A percentile compares a stretch with the other conserved stretches of the same genome.
Evolutionary conservation across 2,329 filamentous ascomycete genomes (phyloP).

Genomic region (Fusarium pininemorale): DNA sequence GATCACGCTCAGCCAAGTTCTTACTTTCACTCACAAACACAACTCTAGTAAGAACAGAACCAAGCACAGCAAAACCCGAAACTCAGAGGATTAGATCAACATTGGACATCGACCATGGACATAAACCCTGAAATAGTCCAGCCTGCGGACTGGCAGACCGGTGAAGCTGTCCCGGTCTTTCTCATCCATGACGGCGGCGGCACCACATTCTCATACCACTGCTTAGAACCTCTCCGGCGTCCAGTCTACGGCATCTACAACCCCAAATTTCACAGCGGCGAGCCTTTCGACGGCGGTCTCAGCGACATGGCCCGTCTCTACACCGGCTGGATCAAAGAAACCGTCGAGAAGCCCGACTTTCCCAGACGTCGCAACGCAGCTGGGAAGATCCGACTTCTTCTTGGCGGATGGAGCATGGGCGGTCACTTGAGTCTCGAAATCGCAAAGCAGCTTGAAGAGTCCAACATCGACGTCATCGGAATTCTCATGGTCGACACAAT

Average conservation of each 20-base stretch:
- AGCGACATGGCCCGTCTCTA: slow-evolving; percentile 65
- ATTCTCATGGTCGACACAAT: slow-evolving; percentile 64
- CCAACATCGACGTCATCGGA: slow-evolving; percentile 54
- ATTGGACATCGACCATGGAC: slow-evolving; percentile 25
- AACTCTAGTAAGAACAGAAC: not conserved
- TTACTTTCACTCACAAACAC: not conserved
- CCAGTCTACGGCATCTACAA: slow-evolving; percentile 65
- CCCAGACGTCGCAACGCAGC: slow-evolving; percentile 39
- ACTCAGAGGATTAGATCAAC: not conserved
- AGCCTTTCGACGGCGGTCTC: slow-evolving; percentile 61
- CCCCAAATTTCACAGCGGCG: slow-evolving; percentile 58
- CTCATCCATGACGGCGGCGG: slow-evolving; percentile 70
- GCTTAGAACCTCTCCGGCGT: slow-evolving; percentile 59
- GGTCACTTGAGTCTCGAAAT: slow-evolving; percentile 62
- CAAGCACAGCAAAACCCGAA: not conserved
- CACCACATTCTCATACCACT: slow-evolving; percentile 67
- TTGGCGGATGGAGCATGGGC: slow-evolving; percentile 67
- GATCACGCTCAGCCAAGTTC: not conserved
- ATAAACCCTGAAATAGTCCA: slow-evolving; percentile 48
- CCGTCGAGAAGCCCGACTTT: slow-evolving; percentile 46
- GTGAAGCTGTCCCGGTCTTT: slow-evolving; percentile 56
- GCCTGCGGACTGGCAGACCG: slow-evolving; percentile 44
- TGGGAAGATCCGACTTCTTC: slow-evolving; percentile 52
- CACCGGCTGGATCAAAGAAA: slow-evolving; percentile 53
- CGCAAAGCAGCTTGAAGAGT: slow-evolving; percentile 54